Evolutionary conservation across 176 grass and related monocot species (phyloP).

Genomic region (Oropetium thomaeum): DNA sequence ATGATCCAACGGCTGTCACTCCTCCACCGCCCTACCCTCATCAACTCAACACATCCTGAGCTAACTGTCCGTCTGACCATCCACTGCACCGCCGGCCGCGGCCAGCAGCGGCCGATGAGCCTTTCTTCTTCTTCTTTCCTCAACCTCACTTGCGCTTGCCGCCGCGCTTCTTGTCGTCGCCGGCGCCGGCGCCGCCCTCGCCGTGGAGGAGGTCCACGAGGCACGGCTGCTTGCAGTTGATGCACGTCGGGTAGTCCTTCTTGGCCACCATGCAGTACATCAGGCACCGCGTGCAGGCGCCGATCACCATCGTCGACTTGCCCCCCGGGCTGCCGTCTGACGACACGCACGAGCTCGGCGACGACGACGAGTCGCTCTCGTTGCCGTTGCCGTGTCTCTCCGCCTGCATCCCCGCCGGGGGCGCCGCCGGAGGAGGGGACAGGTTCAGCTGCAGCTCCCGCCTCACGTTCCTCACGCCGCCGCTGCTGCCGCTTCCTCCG

Average conservation of each 20-base stretch:
- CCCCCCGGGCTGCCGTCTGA: conserved; percentile 49
- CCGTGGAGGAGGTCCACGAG: conserved; percentile 58
- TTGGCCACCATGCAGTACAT: conserved; percentile 75
- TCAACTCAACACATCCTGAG: not conserved
- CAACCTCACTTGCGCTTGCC: conserved; percentile 56
- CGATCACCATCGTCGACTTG: conserved; percentile 60
- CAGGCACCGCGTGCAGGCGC: conserved; percentile 62
- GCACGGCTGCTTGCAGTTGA: conserved; percentile 64
- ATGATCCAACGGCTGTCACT: conserved; percentile 63
- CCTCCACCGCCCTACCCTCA: not conserved
- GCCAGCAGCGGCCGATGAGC: too few relatives aligned
- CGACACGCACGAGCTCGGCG: conserved; percentile 62
- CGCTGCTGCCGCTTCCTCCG: not conserved
- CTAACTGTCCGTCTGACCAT: conserved; percentile 56
- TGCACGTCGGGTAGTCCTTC: conserved; percentile 59
- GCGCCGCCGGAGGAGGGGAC: conserved; percentile 34
- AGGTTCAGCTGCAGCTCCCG: conserved; percentile 59
- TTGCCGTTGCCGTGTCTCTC: conserved; percentile 1
- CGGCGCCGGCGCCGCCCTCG: conserved; percentile 13
- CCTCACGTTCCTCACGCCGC: conserved; percentile 26
- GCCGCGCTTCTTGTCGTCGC: conserved; percentile 39
- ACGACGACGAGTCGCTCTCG: conserved; percentile 43
- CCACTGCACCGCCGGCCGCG: conserved; percentile 44
- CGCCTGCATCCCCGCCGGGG: conserved; percentile 13
- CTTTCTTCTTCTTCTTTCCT: not conserved